Conservation (phyloP, 2,329 filamentous ascomycete species). For the Tothia fuscella region DNA sequence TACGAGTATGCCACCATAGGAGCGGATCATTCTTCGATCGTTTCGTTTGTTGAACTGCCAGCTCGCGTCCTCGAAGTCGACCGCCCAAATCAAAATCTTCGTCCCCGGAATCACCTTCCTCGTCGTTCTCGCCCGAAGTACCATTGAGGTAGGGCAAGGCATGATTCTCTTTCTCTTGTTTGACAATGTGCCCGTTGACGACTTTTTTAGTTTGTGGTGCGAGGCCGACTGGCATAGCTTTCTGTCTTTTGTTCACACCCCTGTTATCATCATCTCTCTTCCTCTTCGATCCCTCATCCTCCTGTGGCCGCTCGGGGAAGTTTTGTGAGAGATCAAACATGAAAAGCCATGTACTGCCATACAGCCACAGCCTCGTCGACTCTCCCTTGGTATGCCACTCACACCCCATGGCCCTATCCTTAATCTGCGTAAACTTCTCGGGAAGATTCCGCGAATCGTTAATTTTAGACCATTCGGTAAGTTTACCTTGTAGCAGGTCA, state of each 20-base stretch:
- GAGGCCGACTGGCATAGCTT: slow-evolving; percentile 1
- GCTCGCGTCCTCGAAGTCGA: too few species aligned
- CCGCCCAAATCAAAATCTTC: not conserved
- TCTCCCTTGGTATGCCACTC: slow-evolving; percentile 62
- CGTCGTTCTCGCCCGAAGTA: slow-evolving; percentile 14
- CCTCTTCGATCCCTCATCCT: slow-evolving; percentile 7
- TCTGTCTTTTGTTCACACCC: not conserved
- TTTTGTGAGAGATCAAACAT: slow-evolving; percentile 81
- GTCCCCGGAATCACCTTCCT: slow-evolving; percentile 3
- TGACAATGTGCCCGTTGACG: not conserved
- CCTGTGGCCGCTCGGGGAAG: slow-evolving; percentile 31
- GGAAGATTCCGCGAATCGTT: slow-evolving; percentile 71
- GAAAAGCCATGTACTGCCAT: slow-evolving; percentile 73
- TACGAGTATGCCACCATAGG: slow-evolving; percentile 69
- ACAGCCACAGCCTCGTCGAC: slow-evolving; percentile 62
- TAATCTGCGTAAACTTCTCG: slow-evolving; percentile 57
- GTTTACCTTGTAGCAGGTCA: slow-evolving; percentile 60
- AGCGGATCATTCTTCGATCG: slow-evolving; percentile 15
- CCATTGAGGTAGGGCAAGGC: slow-evolving; percentile 13
- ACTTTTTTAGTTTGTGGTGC: slow-evolving; percentile 1
- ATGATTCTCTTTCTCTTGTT: not conserved
- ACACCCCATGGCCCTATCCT: slow-evolving; percentile 71
- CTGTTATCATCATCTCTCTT: slow-evolving; percentile 8
- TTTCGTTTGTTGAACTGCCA: not conserved
- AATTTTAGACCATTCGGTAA: slow-evolving; percentile 76